Evolutionary conservation across 2,329 filamentous ascomycete genomes (phyloP).

Genomic region (Botrytis squamosa): DNA sequence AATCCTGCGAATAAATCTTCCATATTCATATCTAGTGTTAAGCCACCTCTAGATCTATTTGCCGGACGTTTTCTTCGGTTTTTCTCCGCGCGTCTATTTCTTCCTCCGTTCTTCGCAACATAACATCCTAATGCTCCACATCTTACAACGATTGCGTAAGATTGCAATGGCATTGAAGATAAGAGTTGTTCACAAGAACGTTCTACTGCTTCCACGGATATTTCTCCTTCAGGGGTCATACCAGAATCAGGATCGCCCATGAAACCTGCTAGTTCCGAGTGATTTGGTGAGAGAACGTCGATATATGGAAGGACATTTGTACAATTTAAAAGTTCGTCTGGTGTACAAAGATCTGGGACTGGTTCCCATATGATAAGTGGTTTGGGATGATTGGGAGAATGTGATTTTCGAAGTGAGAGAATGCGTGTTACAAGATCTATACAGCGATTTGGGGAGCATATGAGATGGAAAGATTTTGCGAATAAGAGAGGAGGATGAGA

Average conservation of each 20-base stretch:
- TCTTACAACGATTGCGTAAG: constrained; percentile 66
- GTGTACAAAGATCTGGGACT: constrained; percentile 81
- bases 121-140: constrained; percentile 72
- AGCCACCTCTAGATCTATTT: constrained; percentile 47
- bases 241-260: constrained; percentile 60
- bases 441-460: constrained; percentile 77
- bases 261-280: constrained; percentile 81
- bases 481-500: constrained; percentile 56
- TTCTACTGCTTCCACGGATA: constrained; percentile 54
- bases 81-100: constrained; percentile 27
- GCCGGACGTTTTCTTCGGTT: constrained; percentile 30
- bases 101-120: constrained; percentile 46
- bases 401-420: constrained; percentile 52
- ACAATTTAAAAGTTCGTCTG: constrained; percentile 63
- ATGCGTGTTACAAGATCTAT: constrained; percentile 74
- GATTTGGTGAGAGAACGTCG: constrained; percentile 75
- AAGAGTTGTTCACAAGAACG: constrained; percentile 61
- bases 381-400: constrained; percentile 43
- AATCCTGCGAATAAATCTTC: constrained; percentile 59
- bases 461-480: constrained; percentile 80
- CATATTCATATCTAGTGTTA: constrained; percentile 62
- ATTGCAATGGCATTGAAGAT: constrained; percentile 62
- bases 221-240: constrained; percentile 41
- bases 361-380: constrained; percentile 94
- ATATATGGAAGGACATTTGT: constrained; percentile 61